Evolutionary conservation across 257 asterid species (phyloP), one percentile per base, ranked within the genome.

Genomic region (Solanum okadae): DNA sequence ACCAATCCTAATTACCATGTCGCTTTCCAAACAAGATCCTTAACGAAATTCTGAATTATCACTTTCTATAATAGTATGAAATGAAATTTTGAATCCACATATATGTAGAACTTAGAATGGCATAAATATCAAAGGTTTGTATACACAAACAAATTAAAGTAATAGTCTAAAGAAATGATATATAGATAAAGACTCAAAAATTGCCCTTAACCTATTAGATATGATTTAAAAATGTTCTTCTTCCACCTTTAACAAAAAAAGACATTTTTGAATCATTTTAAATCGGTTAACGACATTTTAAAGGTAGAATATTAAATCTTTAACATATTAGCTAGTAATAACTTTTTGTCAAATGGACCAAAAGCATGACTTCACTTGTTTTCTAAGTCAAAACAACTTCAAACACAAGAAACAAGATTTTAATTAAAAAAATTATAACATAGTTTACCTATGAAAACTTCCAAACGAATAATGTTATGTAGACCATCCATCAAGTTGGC

Each of bases 401-500:
- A 81, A 81, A 81, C 6, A 81, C 25, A 52, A 49, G 70, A 29
- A 81, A 81, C 70, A 49, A 22, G 20, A 75, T 20, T 75, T 37
- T 10, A 0, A 37, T 20, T 11, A 42, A 23, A 81, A 44, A 15
- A 46, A 15, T 52, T 16, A 52, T 44, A 44, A 29, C 37, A 9
- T 27, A 81, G 29, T 29, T 49, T 81, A 81, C n/a, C 42, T 49
- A 46, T 81, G 42, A 81, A 81, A 46, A 18, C 40, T 29, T 46
- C 27, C 29, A 81, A 81, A 25, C 10, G 86, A 49, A 81, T 81
- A 29, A 18, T 15, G 86, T 81, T 46, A 46, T n/a, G 40, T 27
- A 81, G 86, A 81, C 29, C 68, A 81, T 49, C 86, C 67, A 81
- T 81, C 68, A 81, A 81, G 68, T 79, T 81, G 86, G 86, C 68